phyloP scores from a whole-genome alignment of 2,329 filamentous ascomycete species.

The Metarhizium humberi region DNA sequence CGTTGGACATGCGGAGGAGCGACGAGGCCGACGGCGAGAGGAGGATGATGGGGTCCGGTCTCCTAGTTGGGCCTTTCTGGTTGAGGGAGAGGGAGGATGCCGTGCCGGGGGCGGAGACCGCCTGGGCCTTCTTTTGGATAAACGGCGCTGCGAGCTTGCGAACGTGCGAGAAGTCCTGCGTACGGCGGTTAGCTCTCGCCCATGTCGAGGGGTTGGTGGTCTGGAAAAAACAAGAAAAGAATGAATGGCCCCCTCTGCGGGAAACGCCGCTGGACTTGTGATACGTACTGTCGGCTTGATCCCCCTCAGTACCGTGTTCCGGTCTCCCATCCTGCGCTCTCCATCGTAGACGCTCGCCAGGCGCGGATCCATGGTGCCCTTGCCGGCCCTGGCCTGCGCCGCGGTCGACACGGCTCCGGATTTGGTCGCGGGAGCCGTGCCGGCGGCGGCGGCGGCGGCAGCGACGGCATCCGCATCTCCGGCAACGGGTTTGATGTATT shows the following conservation, averaged over 20 bases:
- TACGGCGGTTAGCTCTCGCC: not conserved
- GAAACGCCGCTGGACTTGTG: not conserved
- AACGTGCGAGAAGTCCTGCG: conserved; percentile 88
- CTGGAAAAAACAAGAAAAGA: not conserved
- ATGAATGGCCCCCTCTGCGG: not conserved
- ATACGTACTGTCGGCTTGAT: conserved; percentile 73
- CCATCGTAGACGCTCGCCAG: conserved; percentile 83
- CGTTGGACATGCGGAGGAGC: conserved; percentile 88
- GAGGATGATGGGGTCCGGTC: conserved; percentile 82
- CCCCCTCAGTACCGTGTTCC: conserved; percentile 79
- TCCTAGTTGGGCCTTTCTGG: conserved; percentile 38
- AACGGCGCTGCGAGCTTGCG: conserved; percentile 77
- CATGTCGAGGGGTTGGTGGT: not conserved
- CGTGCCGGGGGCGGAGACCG: conserved; percentile 28
- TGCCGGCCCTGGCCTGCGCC: conserved; percentile 42
- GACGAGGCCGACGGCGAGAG: conserved; percentile 94
- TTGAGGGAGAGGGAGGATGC: conserved; percentile 43
- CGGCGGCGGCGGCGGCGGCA: conserved; percentile 16
- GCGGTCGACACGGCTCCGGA: conserved; percentile 33
- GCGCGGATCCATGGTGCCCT: conserved; percentile 67
- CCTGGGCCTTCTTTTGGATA: conserved; percentile 51
- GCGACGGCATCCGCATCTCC: conserved; percentile 44
- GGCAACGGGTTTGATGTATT: conserved; percentile 81
- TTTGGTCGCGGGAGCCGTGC: conserved; percentile 15
- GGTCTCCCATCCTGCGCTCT: conserved; percentile 85